Base-by-base conservation (phyloP, 2,329 filamentous ascomycete species). In the Cladophialophora chaetospira region DNA sequence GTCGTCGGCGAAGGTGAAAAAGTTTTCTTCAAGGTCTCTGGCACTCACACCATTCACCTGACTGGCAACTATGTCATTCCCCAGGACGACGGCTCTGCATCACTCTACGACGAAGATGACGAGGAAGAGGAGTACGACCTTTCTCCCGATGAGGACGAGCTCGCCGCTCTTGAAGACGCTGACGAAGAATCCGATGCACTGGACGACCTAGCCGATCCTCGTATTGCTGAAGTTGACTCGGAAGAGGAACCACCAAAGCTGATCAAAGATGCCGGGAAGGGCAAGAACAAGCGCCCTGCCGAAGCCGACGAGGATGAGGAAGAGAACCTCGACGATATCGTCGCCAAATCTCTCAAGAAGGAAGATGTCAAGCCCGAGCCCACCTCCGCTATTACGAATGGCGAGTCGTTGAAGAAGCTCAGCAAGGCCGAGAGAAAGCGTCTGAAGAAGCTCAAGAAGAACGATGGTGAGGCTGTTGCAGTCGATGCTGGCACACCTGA, bases 391-490 rank as follows among this genome's bases (percentile, higher is more conserved):
- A 73, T 68, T 35, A 68, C 70, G 21, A 80, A 82, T 62, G 83
- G 84, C 64, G 60, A 55, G 11, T 88, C 91, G 67, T 72, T 81
- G 66, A 65, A 66, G 63, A 92, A 92, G 79, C 82, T 91, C 63
- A 92, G 86, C 83, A 97, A 97, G 84, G 97, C 96, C 81, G 90
- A 97, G 76, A 85, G 88, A 72, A 97, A 97, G 87, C 97, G 97
- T 75, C 83, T 88, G 69, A 97, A 99, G 88, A 96, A 95, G 83
- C 83, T 93, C 64, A 96, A 96, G 86, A 97, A 96, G 83, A 97
- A 97, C 82, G 90, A 96, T 73, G 94, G 93, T 66, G 88, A 97
- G 72, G 87, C 94, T 58, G 84, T 69, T 58, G 76, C 81, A 49
- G 72, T 71, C 67, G 55, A 45, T 8, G 28, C 72, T 38, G 68